These are phyloP conservation scores for Clavaria fumosa DNA, from an alignment of 768 basidiomycete species.

Conservation along the genomic window DNA sequence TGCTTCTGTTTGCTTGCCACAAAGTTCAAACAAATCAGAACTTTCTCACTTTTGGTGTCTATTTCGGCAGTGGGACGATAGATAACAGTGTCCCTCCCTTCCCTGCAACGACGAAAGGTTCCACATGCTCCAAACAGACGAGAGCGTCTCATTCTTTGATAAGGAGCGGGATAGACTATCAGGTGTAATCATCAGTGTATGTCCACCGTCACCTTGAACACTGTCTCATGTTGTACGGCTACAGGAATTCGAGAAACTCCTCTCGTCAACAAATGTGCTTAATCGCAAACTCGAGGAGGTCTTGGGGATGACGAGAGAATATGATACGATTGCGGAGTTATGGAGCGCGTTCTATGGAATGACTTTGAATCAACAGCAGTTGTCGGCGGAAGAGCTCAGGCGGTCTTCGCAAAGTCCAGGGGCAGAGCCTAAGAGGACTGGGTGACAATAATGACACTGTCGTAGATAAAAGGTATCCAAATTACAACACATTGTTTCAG, in stretches of 20 bases:
- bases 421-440: no score
- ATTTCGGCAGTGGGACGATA: no score
- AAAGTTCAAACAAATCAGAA: no score
- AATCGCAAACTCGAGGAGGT: slow-evolving; percentile 92
- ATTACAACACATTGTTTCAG: no score
- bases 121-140: slow-evolving; percentile 15
- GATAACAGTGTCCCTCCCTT: no score
- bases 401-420: slow-evolving; percentile 18
- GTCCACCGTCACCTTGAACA: slow-evolving; percentile 9
- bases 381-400: slow-evolving; percentile 19
- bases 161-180: slow-evolving; percentile 63
- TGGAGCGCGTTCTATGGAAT: slow-evolving; percentile 73
- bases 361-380: slow-evolving; percentile 32
- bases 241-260: slow-evolving; percentile 81
- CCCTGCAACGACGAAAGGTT: not conserved
- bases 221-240: not conserved
- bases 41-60: no score
- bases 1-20: no score
- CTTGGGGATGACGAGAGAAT: slow-evolving; percentile 82
- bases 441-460: no score
- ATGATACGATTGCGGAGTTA: slow-evolving; percentile 72
- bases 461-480: no score
- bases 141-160: slow-evolving; percentile 56
- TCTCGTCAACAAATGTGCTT: slow-evolving; percentile 70
- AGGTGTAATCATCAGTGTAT: slow-evolving; percentile 57